Evolutionary conservation across 2,329 filamentous ascomycete species (phyloP).

Genomic region (Trichoderma sp.): DNA sequence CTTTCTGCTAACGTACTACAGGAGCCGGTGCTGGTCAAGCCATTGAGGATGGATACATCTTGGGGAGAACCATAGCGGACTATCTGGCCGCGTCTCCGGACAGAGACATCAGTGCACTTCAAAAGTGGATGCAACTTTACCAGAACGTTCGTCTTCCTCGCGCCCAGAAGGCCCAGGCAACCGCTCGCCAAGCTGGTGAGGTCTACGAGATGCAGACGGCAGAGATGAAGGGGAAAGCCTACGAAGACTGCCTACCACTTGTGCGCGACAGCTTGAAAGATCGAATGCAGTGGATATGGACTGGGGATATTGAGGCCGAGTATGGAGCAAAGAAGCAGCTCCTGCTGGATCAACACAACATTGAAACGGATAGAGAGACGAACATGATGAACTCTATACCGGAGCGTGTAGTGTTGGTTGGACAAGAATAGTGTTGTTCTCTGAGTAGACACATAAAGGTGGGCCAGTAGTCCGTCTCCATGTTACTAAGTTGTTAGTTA

Average conservation of each 20-base stretch:
- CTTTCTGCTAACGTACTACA: not conserved
- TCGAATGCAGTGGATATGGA: slow-evolving; percentile 12
- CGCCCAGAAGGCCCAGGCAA: slow-evolving; percentile 13
- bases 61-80: not conserved
- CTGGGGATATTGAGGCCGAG: slow-evolving; percentile 7
- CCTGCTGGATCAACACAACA: not conserved
- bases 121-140: slow-evolving; percentile 3
- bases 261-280: slow-evolving; percentile 11
- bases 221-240: slow-evolving; percentile 1
- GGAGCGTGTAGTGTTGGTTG: not conserved
- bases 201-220: slow-evolving; percentile 8
- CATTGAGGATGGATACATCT: slow-evolving; percentile 34
- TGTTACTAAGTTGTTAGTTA: not conserved
- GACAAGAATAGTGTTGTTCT: not conserved
- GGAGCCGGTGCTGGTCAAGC: slow-evolving; percentile 43
- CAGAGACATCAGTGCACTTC: not conserved
- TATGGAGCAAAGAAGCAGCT: not conserved
- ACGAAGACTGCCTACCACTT: not conserved
- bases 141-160: slow-evolving; percentile 8
- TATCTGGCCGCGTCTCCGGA: not conserved
- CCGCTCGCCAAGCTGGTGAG: slow-evolving; percentile 5
- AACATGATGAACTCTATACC: not conserved
- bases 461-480: not conserved
- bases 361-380: not conserved
- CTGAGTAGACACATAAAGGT: too few species aligned